Base-by-base conservation (phyloP, 2,329 filamentous ascomycete genomes). In the Dactylellina sp. region DNA sequence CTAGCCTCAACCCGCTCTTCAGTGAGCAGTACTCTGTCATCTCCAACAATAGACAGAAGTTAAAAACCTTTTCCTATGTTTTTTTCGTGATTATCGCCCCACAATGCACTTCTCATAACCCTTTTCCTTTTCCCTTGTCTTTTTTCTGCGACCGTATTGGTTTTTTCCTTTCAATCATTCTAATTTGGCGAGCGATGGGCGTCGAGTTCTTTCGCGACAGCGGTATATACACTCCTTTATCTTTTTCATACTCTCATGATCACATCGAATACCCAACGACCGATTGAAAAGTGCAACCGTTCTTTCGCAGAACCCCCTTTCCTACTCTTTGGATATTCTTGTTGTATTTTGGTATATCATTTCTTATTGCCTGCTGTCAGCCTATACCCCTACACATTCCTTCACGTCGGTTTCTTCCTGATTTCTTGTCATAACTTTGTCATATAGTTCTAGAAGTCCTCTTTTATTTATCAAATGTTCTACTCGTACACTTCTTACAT, bases 131-230 rank as follows among this genome's bases (percentile, higher is more conserved):
- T 24, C n/a, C 56, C 39, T 22, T 47, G 11, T 39, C 59, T 65
- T 60, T 52, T 20, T 37, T 46, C 14, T 44, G 18, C 52, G 42
- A 50, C 40, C 25, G 46, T 49, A n/a, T 40, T 40, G 37, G n/a
- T 49, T 59, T 24, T 65, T 42, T 25, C 7, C n/a, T 16, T 60
- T 55, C 14, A 39, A 59, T 35, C 7, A 39, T 68, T 40, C 44
- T 65, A 71, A 65, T 65, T 63, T 62, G 64, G 55, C 59, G 49
- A 70, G 55, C 49, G 70, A 76, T 76, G 71, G 76, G 71, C 47
- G 76, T 76, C 60, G 47, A 75, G 66, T 77, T 75, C 70, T 77
- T 55, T 76, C 65, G 62, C 76, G 66, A 46, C 75, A 77, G 59
- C 55, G 76, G 75, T 77, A 64, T 63, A 62, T 62, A 68, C 52